These are phyloP conservation scores for Hyaloscypha bicolor DNA, from an alignment of 495 filamentous ascomycete genomes.

Conservation along the genomic window DNA sequence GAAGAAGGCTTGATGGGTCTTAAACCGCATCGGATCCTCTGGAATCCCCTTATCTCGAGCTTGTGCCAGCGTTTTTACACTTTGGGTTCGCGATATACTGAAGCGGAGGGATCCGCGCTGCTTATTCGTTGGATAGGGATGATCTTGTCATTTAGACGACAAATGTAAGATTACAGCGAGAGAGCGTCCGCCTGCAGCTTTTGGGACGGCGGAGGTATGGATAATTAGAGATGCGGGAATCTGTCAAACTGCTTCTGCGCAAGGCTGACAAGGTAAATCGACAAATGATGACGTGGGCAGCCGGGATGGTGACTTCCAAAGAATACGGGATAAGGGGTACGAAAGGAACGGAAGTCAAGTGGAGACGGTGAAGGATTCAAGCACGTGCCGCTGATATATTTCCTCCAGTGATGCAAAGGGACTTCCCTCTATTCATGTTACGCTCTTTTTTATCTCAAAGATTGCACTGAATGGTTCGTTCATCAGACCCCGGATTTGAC, in stretches of 20 bases:
- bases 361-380: background rate
- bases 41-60: constrained; percentile 9
- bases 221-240: background rate
- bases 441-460: background rate
- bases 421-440: background rate
- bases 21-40: background rate
- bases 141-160: background rate
- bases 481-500: background rate
- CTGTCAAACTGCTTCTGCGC: background rate
- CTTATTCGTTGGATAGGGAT: background rate
- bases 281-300: background rate
- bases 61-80: background rate
- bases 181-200: background rate
- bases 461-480: background rate
- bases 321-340: background rate
- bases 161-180: background rate
- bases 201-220: background rate
- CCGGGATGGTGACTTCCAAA: background rate
- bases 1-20: background rate
- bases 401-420: background rate
- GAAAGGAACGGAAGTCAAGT: background rate
- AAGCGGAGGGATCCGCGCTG: background rate
- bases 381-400: background rate
- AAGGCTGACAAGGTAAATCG: background rate
- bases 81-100: background rate